Conservation (phyloP, 116 monocot species). For the Zostera marina region DNA sequence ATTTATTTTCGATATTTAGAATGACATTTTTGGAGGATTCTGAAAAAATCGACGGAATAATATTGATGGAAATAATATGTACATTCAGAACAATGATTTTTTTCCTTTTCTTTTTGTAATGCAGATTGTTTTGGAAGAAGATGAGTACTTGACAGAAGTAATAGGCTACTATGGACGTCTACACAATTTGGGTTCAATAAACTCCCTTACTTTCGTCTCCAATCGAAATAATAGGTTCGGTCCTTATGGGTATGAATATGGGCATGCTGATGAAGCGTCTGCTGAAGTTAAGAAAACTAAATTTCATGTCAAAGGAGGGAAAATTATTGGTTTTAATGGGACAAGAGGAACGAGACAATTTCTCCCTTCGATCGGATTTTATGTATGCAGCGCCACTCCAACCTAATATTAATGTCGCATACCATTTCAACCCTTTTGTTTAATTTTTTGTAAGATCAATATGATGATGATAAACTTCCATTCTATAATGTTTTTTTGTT, state of each 20-base stretch:
- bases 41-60: neutral
- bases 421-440: no score
- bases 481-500: no score
- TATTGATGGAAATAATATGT: no score
- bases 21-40: neutral
- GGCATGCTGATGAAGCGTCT: neutral
- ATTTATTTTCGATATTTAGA: neutral
- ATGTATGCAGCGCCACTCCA: neutral
- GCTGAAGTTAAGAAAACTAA: neutral
- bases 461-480: no score
- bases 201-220: constrained; percentile 2
- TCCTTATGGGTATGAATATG: neutral
- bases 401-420: no score
- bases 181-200: neutral
- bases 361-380: neutral
- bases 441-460: no score
- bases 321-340: neutral
- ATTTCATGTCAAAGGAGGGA: constrained; percentile 1
- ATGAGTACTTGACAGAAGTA: neutral
- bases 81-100: no score
- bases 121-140: neutral
- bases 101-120: neutral
- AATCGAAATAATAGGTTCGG: neutral
- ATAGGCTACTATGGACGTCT: neutral
- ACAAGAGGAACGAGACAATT: neutral